Percentiles rank a stretch among this genome's conserved stretches.
Conservation (phyloP, 192 early-diverging fungal species). For the Thoreauomyces humboldtii region DNA sequence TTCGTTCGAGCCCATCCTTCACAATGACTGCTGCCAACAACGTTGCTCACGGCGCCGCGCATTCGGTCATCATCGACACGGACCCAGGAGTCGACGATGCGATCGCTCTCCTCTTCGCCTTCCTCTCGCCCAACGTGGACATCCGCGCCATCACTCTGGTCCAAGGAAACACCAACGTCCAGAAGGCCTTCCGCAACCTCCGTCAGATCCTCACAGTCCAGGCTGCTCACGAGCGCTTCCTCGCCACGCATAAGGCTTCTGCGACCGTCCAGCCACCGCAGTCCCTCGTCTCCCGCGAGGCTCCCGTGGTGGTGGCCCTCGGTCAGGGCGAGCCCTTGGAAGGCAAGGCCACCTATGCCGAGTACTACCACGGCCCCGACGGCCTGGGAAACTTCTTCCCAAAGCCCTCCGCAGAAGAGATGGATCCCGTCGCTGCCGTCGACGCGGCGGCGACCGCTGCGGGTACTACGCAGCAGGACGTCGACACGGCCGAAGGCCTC, state of each 20-base stretch:
- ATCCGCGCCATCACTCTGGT: conserved; percentile 20
- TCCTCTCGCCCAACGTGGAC: conserved; percentile 13
- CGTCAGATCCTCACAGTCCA: conserved; percentile 25
- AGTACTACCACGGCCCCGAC: conserved; percentile 23
- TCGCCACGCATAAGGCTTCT: neutral
- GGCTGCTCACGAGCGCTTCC: conserved; percentile 21
- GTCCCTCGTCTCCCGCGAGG: neutral
- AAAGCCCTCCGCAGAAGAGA: neutral
- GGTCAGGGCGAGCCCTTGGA: conserved; percentile 19
- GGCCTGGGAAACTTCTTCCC: conserved; percentile 24
- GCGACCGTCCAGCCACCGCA: neutral
- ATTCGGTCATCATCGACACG: conserved; percentile 21
- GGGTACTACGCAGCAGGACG: neutral
- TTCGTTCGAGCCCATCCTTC: too few relatives aligned
- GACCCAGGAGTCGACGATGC: conserved; percentile 34
- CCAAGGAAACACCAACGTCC: conserved; percentile 22
- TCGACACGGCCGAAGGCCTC: conserved; percentile 9
- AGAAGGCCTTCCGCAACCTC: conserved; percentile 25
- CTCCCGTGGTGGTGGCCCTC: conserved; percentile 14
- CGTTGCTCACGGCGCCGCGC: too few relatives aligned
- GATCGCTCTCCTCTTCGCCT: conserved; percentile 25
- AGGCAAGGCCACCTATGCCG: conserved; percentile 22
- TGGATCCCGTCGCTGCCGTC: neutral
- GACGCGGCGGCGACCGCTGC: conserved; percentile 4
- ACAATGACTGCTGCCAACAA: too few relatives aligned